These are phyloP conservation scores for Colletotrichum nymphaeae DNA, from an alignment of 2,329 filamentous ascomycete species.

Conservation along the genomic window DNA sequence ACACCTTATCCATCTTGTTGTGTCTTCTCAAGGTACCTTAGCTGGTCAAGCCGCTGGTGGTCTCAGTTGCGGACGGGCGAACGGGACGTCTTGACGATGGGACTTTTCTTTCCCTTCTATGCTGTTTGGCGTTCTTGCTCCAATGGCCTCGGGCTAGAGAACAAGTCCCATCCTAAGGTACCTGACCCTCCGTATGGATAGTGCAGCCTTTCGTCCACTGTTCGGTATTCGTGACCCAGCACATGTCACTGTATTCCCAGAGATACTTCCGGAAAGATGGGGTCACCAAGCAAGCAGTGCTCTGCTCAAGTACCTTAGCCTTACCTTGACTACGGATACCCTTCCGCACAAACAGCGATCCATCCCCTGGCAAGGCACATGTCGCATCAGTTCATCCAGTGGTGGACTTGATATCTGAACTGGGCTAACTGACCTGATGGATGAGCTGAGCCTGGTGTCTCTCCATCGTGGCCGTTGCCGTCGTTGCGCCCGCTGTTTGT, in stretches of 20 bases:
- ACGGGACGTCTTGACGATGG: slow-evolving; percentile 9
- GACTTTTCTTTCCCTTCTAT: slow-evolving; percentile 2
- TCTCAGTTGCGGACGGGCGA: slow-evolving; percentile 4
- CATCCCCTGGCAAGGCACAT: slow-evolving; percentile 5
- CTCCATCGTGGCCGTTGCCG: neutral
- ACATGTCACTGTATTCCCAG: slow-evolving; percentile 15
- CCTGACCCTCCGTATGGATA: neutral
- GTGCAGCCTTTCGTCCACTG: slow-evolving; percentile 17
- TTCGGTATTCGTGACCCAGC: slow-evolving; percentile 9
- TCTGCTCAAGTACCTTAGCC: neutral
- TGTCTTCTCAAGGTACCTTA: neutral
- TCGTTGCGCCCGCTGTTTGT: neutral
- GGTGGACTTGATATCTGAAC: neutral
- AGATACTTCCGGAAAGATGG: neutral
- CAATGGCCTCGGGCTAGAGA: neutral
- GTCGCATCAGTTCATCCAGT: neutral
- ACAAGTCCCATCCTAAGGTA: neutral
- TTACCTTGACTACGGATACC: neutral
- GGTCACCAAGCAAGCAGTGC: slow-evolving; percentile 7
- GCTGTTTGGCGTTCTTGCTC: neutral
- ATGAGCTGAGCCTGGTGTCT: slow-evolving; percentile 1
- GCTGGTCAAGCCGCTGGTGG: neutral
- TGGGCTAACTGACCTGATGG: neutral
- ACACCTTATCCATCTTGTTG: neutral
- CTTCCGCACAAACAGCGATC: neutral